Evolutionary conservation across 306 rosid species (phyloP).

Genomic region (Rosa chinensis): DNA sequence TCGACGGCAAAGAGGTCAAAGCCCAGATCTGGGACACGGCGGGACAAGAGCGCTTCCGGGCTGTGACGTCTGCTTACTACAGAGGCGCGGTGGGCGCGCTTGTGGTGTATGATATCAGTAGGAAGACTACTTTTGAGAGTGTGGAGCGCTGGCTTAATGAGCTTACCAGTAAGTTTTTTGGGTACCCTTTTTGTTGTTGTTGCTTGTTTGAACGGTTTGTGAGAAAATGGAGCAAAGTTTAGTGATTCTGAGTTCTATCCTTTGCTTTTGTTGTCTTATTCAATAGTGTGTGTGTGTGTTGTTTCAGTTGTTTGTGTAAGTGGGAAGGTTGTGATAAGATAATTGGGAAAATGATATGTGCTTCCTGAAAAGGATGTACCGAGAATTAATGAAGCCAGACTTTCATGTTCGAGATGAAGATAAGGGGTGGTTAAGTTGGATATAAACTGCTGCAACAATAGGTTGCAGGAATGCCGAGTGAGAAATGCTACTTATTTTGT

Average conservation of each 20-base stretch:
- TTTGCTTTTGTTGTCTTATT: neutral
- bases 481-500: slow-evolving; percentile 2
- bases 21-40: slow-evolving; percentile 99
- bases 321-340: neutral
- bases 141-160: slow-evolving; percentile 87
- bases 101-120: slow-evolving; percentile 71
- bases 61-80: slow-evolving; percentile 94
- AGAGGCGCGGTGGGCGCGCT: slow-evolving; percentile 92
- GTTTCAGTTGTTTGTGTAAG: neutral
- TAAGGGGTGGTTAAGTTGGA: neutral
- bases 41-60: slow-evolving; percentile 87
- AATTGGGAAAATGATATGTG: neutral
- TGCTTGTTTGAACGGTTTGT: neutral
- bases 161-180: slow-evolving; percentile 51
- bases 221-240: neutral
- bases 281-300: neutral
- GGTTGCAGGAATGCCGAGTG: neutral
- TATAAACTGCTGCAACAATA: neutral
- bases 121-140: slow-evolving; percentile 59
- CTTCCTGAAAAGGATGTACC: neutral
- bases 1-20: slow-evolving; percentile 79
- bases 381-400: neutral
- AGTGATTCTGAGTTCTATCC: neutral
- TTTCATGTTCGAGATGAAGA: neutral
- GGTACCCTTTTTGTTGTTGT: neutral